A percentile compares a stretch with the other conserved stretches of the same genome.
Evolutionary conservation across 257 asterid genomes (phyloP).

Genomic region (Lycium barbarum): DNA sequence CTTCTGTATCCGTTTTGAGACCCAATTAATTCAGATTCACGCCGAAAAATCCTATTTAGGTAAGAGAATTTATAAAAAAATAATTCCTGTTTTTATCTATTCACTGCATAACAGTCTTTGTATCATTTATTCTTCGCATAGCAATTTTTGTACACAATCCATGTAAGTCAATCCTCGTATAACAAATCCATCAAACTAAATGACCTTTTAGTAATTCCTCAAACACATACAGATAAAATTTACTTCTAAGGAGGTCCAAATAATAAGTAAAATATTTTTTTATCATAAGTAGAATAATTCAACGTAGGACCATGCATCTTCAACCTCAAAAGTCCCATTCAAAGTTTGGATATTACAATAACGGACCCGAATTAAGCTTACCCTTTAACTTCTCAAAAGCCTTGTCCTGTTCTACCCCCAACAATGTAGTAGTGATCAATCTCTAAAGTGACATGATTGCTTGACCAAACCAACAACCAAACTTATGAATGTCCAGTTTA

Average conservation of each 20-base stretch:
- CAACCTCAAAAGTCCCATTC: background rate
- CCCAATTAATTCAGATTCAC: background rate
- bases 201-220: no score
- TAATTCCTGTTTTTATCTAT: no score
- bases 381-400: background rate
- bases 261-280: background rate
- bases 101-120: no score
- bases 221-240: background rate
- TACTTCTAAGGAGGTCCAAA: background rate
- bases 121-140: no score
- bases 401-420: background rate
- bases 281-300: background rate
- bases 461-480: background rate
- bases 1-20: background rate
- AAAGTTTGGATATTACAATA: background rate
- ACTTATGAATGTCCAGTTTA: background rate
- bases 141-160: no score
- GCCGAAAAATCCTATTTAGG: background rate
- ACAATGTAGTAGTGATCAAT: conserved; percentile 5
- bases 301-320: background rate
- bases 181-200: no score
- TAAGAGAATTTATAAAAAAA: background rate
- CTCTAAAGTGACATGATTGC: conserved; percentile 6
- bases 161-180: no score
- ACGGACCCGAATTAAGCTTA: background rate